Evolutionary conservation across 1,139 yeast genomes (phyloP).

Genomic region (Debaryomycetaceae sp.): DNA sequence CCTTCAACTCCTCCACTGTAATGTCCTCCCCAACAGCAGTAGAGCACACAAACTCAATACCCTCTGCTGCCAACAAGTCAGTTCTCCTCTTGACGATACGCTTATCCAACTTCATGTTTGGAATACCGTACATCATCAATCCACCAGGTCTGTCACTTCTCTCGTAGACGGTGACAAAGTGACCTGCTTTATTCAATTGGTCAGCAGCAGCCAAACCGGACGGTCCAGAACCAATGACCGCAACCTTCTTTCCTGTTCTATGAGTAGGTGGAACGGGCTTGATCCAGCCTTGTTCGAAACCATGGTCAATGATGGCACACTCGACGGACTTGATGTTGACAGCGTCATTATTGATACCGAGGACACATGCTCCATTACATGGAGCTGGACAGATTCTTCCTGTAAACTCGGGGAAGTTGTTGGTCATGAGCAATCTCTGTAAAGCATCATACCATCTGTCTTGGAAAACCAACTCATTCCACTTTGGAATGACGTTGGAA

Average conservation of each 20-base stretch:
- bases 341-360: slow-evolving; percentile 91
- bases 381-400: slow-evolving; percentile 99
- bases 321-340: slow-evolving; percentile 96
- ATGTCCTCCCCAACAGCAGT: slow-evolving; percentile 83
- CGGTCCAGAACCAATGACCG: slow-evolving; percentile 94
- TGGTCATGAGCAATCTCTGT: slow-evolving; percentile 90
- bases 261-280: slow-evolving; percentile 72
- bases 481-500: slow-evolving; percentile 94
- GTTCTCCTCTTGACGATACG: slow-evolving; percentile 89
- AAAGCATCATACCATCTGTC: slow-evolving; percentile 95
- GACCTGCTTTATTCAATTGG: slow-evolving; percentile 96
- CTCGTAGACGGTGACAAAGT: slow-evolving; percentile 84
- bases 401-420: slow-evolving; percentile 97
- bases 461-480: slow-evolving; percentile 95
- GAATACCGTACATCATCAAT: slow-evolving; percentile 96
- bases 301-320: slow-evolving; percentile 94
- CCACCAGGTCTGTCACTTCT: slow-evolving; percentile 97
- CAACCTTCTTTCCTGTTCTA: slow-evolving; percentile 84
- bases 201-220: slow-evolving; percentile 96
- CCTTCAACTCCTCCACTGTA: slow-evolving; percentile 64
- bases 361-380: slow-evolving; percentile 96
- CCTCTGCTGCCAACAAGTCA: slow-evolving; percentile 87
- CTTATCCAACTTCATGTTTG: slow-evolving; percentile 97
- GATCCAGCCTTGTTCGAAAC: slow-evolving; percentile 96
- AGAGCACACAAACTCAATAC: slow-evolving; percentile 72